phyloP scores from a whole-genome alignment of 306 rosid species.

The Arachis stenosperma region DNA sequence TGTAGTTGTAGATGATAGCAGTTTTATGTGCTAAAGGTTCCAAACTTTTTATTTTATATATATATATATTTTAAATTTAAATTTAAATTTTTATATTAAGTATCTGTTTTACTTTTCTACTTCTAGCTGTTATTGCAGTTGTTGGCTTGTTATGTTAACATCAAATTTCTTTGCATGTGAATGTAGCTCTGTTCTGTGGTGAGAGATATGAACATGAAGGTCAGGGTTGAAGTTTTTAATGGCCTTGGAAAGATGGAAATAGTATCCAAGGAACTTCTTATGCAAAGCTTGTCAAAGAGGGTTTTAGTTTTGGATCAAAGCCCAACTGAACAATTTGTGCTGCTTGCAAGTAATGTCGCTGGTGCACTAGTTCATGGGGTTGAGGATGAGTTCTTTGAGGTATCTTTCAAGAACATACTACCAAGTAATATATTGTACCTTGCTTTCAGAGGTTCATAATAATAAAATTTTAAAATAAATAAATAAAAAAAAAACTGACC shows the following conservation, averaged over 20 bases:
- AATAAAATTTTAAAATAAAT: no score
- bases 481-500: conserved; percentile 27
- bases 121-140: conserved; percentile 13
- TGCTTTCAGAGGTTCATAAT: conserved; percentile 15
- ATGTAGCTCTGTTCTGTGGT: conserved; percentile 81
- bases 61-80: no score
- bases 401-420: conserved; percentile 37
- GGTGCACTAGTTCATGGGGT: conserved; percentile 90
- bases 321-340: conserved; percentile 53
- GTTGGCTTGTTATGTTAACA: conserved; percentile 29
- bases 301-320: conserved; percentile 50
- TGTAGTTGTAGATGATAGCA: conserved; percentile 3
- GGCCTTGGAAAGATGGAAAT: conserved; percentile 61
- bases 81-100: not conserved
- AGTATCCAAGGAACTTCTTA: conserved; percentile 76
- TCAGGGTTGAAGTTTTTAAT: conserved; percentile 70
- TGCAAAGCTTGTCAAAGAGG: conserved; percentile 83
- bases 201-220: conserved; percentile 89
- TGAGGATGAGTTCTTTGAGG: conserved; percentile 95
- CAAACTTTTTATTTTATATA: not conserved
- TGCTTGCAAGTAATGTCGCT: conserved; percentile 60
- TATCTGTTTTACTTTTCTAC: conserved; percentile 32
- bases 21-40: not conserved
- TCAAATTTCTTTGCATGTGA: conserved; percentile 36
- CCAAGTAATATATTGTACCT: conserved; percentile 16